phyloP scores from a whole-genome alignment of 768 basidiomycete genomes.

The Leccinum disarticulatum region DNA sequence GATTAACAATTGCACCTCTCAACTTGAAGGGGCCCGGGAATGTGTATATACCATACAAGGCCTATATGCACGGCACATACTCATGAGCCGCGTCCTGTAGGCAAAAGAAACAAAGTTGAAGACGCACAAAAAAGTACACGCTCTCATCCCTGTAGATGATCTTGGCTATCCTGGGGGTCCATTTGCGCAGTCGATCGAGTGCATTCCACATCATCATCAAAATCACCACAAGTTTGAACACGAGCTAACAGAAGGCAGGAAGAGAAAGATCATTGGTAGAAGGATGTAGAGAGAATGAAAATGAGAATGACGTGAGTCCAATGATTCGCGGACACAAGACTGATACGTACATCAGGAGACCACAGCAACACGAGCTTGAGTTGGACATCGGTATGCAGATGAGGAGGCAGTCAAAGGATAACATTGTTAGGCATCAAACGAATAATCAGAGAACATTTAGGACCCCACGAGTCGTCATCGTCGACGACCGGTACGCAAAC shows the following conservation, averaged over 20 bases:
- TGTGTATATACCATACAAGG: slow-evolving; percentile 8
- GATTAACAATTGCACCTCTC: not conserved
- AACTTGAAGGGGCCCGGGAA: not conserved
- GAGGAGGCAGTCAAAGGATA: slow-evolving; percentile 5
- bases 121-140: slow-evolving; percentile 29
- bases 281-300: no score
- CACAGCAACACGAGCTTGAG: slow-evolving; percentile 21
- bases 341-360: slow-evolving; percentile 28
- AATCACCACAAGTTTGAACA: slow-evolving; percentile 34
- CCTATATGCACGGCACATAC: not conserved
- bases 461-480: not conserved
- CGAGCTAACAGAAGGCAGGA: slow-evolving; percentile 17
- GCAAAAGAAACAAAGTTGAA: not conserved
- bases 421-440: slow-evolving; percentile 12
- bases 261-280: not conserved
- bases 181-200: slow-evolving; percentile 25
- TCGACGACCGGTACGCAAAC: slow-evolving; percentile 22
- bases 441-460: not conserved
- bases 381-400: no score
- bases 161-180: slow-evolving; percentile 10
- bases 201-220: slow-evolving; percentile 30
- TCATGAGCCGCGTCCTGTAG: not conserved
- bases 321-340: not conserved
- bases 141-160: slow-evolving; percentile 20
- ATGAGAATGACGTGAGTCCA: not conserved